phyloP scores from a whole-genome alignment of 1,284 basidiomycete genomes.

The Takashimella koratensis region DNA sequence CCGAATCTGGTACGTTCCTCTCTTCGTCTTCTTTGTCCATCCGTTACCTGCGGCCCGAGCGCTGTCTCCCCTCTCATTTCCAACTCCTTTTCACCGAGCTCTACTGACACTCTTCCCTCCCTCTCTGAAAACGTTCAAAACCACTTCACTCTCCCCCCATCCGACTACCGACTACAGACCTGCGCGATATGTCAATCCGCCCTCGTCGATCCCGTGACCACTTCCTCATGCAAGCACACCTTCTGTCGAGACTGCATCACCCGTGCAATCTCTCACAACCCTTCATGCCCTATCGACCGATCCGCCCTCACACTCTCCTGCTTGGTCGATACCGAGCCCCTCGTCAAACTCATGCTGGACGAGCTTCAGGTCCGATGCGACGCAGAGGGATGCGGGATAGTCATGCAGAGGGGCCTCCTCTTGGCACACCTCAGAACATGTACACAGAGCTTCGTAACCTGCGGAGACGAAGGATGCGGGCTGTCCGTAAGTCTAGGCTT shows the following conservation, averaged over 20 bases:
- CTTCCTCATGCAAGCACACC: slow-evolving; percentile 68
- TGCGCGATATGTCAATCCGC: slow-evolving; percentile 84
- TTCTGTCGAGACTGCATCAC: slow-evolving; percentile 75
- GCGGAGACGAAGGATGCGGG: slow-evolving; percentile 47
- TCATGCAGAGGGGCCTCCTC: slow-evolving; percentile 67
- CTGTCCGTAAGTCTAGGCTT: slow-evolving; percentile 52
- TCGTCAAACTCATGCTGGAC: slow-evolving; percentile 60
- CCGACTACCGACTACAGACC: no score
- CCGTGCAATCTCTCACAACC: slow-evolving; percentile 55
- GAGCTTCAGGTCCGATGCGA: slow-evolving; percentile 73
- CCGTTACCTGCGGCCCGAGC: not conserved
- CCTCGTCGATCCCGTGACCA: slow-evolving; percentile 68
- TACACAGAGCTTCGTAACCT: slow-evolving; percentile 57
- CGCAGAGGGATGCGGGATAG: slow-evolving; percentile 55
- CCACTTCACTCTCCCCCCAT: no score
- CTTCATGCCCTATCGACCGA: slow-evolving; percentile 75
- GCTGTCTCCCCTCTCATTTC: not conserved
- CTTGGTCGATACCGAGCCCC: slow-evolving; percentile 21
- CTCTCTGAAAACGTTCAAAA: no score
- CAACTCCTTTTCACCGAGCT: not conserved
- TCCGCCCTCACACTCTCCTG: slow-evolving; percentile 53
- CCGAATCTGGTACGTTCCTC: slow-evolving; percentile 32
- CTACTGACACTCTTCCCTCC: not conserved
- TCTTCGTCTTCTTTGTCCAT: not conserved
- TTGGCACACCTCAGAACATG: slow-evolving; percentile 64